Base-by-base conservation (phyloP, 257 asterid species). In the Vinca minor region DNA sequence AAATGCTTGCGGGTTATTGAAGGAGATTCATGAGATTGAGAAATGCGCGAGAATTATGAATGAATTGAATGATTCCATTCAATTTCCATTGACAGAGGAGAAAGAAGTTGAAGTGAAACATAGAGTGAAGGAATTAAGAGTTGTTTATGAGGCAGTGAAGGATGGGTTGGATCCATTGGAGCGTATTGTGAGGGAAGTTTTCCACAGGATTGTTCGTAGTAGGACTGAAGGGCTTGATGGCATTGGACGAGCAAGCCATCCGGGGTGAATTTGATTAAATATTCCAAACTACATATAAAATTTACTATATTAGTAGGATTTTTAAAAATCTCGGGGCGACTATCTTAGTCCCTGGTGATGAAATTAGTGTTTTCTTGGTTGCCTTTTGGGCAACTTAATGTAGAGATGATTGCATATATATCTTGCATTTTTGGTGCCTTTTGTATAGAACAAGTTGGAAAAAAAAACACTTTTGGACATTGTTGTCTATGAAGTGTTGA, bases 161-260 rank as follows among this genome's bases (percentile, higher is more conserved):
- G 75, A 49, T 3, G 96, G 92, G n/a, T 68, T 93, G 80, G 94
- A 89, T 71, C 96, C 95, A 0, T 71, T 93, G 74, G 97, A 85
- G 69, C 77, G 85, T 6, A 85, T 78, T 35, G 90, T 93, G 14
- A 77, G 98, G 61, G 95, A 93, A 25, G 96, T 81, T 44, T 93
- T 93, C 38, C 88, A 79, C 59, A 62, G 88, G 78, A 93, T 89
- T 18, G 92, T 93, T 49, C 82, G 94, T 4, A 76, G 87, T 77
- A 76, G 97, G 75, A 82, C 87, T 0, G 87, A 88, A 46, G 87
- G 87, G 26, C 88, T 88, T 17, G 86, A 83, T 62, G 82, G 47
- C 17, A 42, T 42, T 42, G 47, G 81, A 26, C 71, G 75, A 20
- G 73, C 81, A n/a, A 78, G 71, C 54, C 52, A 39, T n/a, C n/a